Evolutionary conservation across 352 stramenopile species (phyloP), one percentile per base, ranked within the genome.

Genomic region (Pythium periplocum): DNA sequence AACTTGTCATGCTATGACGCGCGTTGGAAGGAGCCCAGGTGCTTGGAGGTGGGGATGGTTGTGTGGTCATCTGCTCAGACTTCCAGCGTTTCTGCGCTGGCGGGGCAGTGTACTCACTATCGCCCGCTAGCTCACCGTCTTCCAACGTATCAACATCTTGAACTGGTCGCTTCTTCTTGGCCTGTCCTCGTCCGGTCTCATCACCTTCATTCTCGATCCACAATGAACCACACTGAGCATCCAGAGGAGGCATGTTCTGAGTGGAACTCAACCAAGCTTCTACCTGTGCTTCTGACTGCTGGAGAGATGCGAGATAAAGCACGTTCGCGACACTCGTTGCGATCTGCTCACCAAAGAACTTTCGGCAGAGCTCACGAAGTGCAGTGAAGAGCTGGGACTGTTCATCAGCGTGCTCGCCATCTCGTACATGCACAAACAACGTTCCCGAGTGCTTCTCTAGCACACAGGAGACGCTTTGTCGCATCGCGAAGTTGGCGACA

Each of bases 251-350:
- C 12, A 90, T 57, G 4, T 66, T 63, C 56, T 92, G 82, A 1
- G 75, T 88, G 34, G 70, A 53, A n/a, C 62, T 56, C n/a, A 92
- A 58, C 79, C 79, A 92, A 30, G 63, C 53, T 49, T 90, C 79
- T 46, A 71, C 51, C 31, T 56, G 40, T 1, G 59, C 33, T 0
- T 34, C 33, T 11, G 37, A 69, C 4, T 59, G 58, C 49, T 92
- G 82, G 52, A 92, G 60, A 40, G 78, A 83, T 36, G 79, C 75
- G 36, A 92, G 69, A 51, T 88, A 92, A 47, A 89, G 42, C 31
- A 92, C 51, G 48, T 92, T 92, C 8, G 79, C 73, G 4, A 89
- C 61, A 34, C 56, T 80, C 7, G 76, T 61, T 2, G 76, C 77
- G 12, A 82, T 62, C 44, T 66, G 51, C 1, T 40, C 31, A 17